These are phyloP conservation scores for Trichoderma sp. DNA, from an alignment of 2,329 filamentous ascomycete species.

Conservation along the genomic window DNA sequence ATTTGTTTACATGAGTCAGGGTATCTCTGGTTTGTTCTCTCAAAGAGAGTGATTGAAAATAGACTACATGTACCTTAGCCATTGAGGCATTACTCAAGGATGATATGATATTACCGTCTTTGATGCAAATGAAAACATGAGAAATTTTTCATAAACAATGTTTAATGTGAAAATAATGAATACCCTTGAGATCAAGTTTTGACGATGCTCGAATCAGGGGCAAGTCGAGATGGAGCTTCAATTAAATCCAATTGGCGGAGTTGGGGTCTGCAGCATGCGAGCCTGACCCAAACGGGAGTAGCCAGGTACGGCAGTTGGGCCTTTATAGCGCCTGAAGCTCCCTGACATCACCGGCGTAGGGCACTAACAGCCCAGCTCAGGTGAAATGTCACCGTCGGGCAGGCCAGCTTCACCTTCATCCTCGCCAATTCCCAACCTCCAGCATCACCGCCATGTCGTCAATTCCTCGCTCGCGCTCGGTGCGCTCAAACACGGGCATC, in stretches of 20 bases:
- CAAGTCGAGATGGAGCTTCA: not conserved
- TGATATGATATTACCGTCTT: not conserved
- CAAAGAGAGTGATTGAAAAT: not conserved
- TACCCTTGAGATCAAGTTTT: not conserved
- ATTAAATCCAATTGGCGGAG: not conserved
- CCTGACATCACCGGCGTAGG: conserved; percentile 15
- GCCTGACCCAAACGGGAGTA: conserved; percentile 12
- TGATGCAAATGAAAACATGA: not conserved
- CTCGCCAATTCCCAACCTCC: not conserved
- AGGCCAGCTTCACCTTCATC: not conserved
- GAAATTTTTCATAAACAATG: not conserved
- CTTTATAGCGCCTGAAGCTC: conserved; percentile 1
- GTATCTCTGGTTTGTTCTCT: conserved; percentile 18
- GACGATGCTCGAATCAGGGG: not conserved
- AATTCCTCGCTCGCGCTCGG: conserved; percentile 47
- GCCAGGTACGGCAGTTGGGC: conserved; percentile 21
- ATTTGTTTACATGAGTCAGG: conserved; percentile 17
- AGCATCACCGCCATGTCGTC: conserved; percentile 18
- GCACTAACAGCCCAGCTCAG: not conserved
- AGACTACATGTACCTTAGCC: conserved; percentile 17
- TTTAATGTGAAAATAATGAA: not conserved
- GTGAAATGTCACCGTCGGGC: conserved; percentile 1
- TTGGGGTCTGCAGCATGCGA: not conserved
- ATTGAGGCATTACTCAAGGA: conserved; percentile 3
- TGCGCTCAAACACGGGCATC: conserved; percentile 38